Evolutionary conservation across 1,284 basidiomycete genomes (phyloP), one percentile per base, ranked within the genome.

Genomic region (Marasmius fiardii): DNA sequence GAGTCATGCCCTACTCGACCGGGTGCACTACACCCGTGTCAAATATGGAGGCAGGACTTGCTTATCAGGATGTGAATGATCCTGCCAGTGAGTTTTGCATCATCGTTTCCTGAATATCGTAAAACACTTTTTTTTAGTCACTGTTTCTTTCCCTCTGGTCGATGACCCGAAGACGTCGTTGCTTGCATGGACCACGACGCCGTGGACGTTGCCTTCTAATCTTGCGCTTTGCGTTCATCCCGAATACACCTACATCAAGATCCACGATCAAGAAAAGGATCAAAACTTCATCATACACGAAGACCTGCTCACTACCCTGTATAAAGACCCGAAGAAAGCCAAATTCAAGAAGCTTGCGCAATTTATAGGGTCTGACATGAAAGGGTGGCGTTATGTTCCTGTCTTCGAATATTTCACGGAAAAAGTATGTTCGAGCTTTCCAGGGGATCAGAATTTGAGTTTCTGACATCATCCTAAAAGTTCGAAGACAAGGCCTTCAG

Each of bases 1-100:
- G 86, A 60, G 97, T 99, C 61, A 98, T 99, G 95, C 97, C 97
- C 2, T 99, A 99, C 72, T 98, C 97, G 11, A 96, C 92, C 0
- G 96, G 93, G 11, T 93, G 92, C 68, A 95, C 95, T 2, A 99
- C 97, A 0, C 97, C 97, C 16, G 74, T 99, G 58, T 97, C 94
- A 59, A 99, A 99, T 73, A 99, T 99, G 65, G 97, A 99, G 76
- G 95, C 97, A 11, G 93, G 93, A 50, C 80, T 88, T 72, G 89
- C 93, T 66, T 99, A 98, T 76, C 85, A 90, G 66, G 95, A 98
- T 71, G 92, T 98, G 43, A 91, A 85, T 67, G 97, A 99, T 76
- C 97, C 97, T 49, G 92, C 96, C 31, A 81, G 90, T 91, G 65
- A 57, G 84, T 72, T 21, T 51, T 53, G 26, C 26, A 11, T 12